These are phyloP conservation scores for Pleurotus citrinopileatus DNA, from an alignment of 768 basidiomycete genomes.

Conservation along the genomic window DNA sequence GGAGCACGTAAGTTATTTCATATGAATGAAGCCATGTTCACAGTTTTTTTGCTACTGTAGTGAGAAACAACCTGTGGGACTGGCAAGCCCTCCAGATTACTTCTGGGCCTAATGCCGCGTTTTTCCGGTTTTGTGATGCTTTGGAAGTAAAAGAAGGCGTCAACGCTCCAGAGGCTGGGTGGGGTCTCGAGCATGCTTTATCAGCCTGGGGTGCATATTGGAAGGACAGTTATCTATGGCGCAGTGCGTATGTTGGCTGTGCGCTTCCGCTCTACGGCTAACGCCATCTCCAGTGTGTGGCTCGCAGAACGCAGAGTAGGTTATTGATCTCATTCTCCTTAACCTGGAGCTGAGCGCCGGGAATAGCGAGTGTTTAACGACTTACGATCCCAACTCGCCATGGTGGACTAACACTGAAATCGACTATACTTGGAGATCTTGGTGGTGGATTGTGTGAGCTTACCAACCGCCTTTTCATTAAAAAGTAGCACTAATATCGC, in stretches of 20 bases:
- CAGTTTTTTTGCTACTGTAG: slow-evolving; percentile 31
- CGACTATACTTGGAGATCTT: slow-evolving; percentile 56
- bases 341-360: not conserved
- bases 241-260: slow-evolving; percentile 34
- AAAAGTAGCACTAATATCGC: not conserved
- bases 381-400: slow-evolving; percentile 33
- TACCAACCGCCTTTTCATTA: not conserved
- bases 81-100: slow-evolving; percentile 67
- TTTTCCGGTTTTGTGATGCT: slow-evolving; percentile 64
- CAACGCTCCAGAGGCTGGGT: slow-evolving; percentile 47
- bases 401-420: slow-evolving; percentile 55
- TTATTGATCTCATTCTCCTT: not conserved
- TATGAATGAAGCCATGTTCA: slow-evolving; percentile 25
- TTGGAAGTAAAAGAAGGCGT: slow-evolving; percentile 59
- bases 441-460: slow-evolving; percentile 67
- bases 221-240: slow-evolving; percentile 42
- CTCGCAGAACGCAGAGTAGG: slow-evolving; percentile 43
- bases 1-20: slow-evolving; percentile 40
- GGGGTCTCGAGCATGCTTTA: slow-evolving; percentile 63
- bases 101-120: slow-evolving; percentile 39
- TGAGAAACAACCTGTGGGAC: slow-evolving; percentile 58
- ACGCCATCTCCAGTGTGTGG: slow-evolving; percentile 46
- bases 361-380: slow-evolving; percentile 37
- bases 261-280: not conserved
- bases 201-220: slow-evolving; percentile 59